phyloP scores from a whole-genome alignment of 2,329 filamentous ascomycete species.

The Lasiodiplodia gonubiensis region DNA sequence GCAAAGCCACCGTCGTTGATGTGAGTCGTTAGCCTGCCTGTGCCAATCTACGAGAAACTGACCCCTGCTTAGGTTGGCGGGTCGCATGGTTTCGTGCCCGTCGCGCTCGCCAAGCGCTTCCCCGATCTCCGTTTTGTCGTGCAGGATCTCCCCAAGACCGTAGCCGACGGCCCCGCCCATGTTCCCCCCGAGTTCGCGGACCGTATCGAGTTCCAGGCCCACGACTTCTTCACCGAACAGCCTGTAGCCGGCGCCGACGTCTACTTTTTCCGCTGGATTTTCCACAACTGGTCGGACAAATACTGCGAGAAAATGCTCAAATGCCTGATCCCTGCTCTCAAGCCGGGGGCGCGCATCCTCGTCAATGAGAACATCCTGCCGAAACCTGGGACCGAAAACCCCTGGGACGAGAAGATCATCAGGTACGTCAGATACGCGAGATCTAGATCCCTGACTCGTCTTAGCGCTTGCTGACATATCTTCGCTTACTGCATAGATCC shows the following conservation, averaged over 20 bases:
- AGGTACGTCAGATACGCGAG: slow-evolving; percentile 24
- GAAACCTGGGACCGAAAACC: slow-evolving; percentile 32
- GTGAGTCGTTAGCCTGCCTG: slow-evolving; percentile 21
- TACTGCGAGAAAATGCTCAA: slow-evolving; percentile 43
- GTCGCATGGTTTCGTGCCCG: slow-evolving; percentile 31
- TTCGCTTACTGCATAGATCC: slow-evolving; percentile 18
- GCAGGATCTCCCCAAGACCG: slow-evolving; percentile 33
- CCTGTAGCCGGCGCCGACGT: slow-evolving; percentile 39
- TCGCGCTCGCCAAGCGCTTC: slow-evolving; percentile 29
- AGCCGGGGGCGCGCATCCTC: slow-evolving; percentile 30
- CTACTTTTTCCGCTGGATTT: slow-evolving; percentile 47
- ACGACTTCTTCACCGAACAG: slow-evolving; percentile 41
- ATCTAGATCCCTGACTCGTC: not conserved
- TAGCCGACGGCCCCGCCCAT: slow-evolving; percentile 29
- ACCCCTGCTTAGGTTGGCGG: slow-evolving; percentile 30
- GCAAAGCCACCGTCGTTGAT: slow-evolving; percentile 30
- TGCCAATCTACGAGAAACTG: slow-evolving; percentile 6
- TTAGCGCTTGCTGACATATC: not conserved
- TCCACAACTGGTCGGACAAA: slow-evolving; percentile 50
- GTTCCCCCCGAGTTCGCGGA: slow-evolving; percentile 31
- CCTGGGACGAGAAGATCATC: slow-evolving; percentile 30
- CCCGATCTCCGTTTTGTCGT: slow-evolving; percentile 31
- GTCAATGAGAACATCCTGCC: slow-evolving; percentile 37
- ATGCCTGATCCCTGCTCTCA: slow-evolving; percentile 29
- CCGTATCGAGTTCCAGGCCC: slow-evolving; percentile 32